Conservation (phyloP, 2,329 filamentous ascomycete species). For the Hypoxylon sp. region DNA sequence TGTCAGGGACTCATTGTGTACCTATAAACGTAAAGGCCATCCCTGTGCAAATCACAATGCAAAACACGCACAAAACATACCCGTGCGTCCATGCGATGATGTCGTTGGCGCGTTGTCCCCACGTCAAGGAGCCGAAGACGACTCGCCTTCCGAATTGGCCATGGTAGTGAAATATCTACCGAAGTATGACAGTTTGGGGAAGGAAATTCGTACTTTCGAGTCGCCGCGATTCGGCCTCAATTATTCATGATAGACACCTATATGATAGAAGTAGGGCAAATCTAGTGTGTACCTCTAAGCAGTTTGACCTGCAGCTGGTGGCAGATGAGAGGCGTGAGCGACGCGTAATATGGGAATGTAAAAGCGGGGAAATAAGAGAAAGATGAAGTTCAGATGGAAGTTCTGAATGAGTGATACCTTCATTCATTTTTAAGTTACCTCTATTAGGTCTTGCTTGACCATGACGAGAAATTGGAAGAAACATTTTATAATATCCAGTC, state of each 20-base stretch:
- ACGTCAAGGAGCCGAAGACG: conserved; percentile 27
- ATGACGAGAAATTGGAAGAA: neutral
- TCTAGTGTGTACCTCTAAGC: neutral
- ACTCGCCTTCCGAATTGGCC: conserved; percentile 28
- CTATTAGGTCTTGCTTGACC: neutral
- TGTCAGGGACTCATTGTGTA: conserved; percentile 1
- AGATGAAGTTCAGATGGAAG: neutral
- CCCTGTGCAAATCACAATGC: conserved; percentile 26
- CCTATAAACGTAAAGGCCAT: neutral
- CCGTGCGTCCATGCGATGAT: conserved; percentile 30
- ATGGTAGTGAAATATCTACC: conserved; percentile 18
- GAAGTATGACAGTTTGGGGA: neutral
- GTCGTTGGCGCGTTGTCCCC: conserved; percentile 27
- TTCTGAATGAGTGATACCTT: no score
- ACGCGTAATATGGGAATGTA: neutral
- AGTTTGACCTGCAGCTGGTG: neutral
- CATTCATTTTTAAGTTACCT: no score
- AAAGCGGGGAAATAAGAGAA: neutral
- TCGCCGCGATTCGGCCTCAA: neutral
- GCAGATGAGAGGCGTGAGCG: neutral
- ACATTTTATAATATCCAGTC: neutral
- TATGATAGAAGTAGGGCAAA: neutral
- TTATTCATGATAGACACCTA: neutral
- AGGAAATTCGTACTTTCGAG: neutral
- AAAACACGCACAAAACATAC: conserved; percentile 13